Conservation (phyloP, 345 rosid species). For the Streptanthus diversifolius region DNA sequence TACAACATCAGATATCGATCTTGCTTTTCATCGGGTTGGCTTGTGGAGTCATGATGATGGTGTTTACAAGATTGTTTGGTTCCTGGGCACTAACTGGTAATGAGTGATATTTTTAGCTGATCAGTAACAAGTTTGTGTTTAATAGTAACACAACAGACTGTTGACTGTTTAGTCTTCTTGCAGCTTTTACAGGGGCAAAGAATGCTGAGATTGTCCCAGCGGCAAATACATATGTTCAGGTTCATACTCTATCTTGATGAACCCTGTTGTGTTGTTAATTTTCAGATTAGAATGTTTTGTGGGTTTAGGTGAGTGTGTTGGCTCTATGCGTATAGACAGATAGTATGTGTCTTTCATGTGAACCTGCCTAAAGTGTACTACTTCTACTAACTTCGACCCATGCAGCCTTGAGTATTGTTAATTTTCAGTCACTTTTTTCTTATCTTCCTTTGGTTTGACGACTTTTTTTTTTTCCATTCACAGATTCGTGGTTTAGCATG, state of each 20-base stretch:
- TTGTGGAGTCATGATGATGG: conserved; percentile 69
- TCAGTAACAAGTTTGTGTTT: conserved; percentile 3
- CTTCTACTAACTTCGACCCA: not conserved
- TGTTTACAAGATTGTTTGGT: conserved; percentile 66
- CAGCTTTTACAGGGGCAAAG: conserved; percentile 79
- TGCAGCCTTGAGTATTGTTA: not conserved
- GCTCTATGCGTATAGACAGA: not conserved
- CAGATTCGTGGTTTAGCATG: conserved; percentile 94
- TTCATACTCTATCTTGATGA: conserved; percentile 29
- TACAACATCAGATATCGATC: conserved; percentile 88
- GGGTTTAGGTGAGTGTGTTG: not conserved
- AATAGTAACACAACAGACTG: not conserved
- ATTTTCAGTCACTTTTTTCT: not conserved
- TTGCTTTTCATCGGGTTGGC: conserved; percentile 69
- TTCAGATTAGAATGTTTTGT: conserved; percentile 15
- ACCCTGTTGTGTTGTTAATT: not conserved
- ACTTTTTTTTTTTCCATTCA: not conserved
- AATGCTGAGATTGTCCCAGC: conserved; percentile 74
- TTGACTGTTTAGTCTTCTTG: conserved; percentile 18
- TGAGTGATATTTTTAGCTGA: not conserved
- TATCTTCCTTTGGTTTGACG: not conserved
- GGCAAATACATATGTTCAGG: conserved; percentile 87
- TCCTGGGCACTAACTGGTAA: conserved; percentile 77
- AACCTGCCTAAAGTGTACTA: not conserved
- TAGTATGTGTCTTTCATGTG: not conserved